phyloP scores from a whole-genome alignment of 768 basidiomycete species.

The Kockovaella imperatae region DNA sequence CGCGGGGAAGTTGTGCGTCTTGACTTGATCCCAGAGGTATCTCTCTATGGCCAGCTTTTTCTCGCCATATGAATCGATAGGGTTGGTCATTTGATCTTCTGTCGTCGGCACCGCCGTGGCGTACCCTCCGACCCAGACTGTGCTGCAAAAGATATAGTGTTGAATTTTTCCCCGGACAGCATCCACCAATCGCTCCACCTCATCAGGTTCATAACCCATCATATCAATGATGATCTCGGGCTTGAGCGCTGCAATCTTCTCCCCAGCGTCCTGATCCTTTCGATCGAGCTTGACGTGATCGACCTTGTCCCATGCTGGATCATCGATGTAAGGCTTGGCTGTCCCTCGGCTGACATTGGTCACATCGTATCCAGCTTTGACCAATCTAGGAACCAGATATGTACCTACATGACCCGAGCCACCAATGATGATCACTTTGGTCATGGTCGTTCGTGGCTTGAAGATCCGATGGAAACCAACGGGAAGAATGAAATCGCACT shows the following conservation, averaged over 20 bases:
- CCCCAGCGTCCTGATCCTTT: conserved; percentile 1
- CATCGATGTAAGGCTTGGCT: conserved; percentile 3
- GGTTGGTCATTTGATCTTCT: not conserved
- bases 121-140: conserved; percentile 8
- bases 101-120: not conserved
- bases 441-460: too few relatives aligned
- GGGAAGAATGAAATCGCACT: too few relatives aligned
- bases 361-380: conserved; percentile 4
- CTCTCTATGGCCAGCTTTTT: conserved; percentile 4
- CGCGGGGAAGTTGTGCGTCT: conserved; percentile 2
- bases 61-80: conserved; percentile 4
- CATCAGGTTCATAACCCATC: conserved; percentile 3
- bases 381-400: conserved; percentile 6
- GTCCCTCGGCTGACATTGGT: conserved; percentile 7
- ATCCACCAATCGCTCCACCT: conserved; percentile 1
- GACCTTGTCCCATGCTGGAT: conserved; percentile 2
- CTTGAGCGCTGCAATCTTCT: conserved; percentile 2
- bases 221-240: conserved; percentile 10
- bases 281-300: conserved; percentile 3
- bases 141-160: conserved; percentile 12
- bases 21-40: conserved; percentile 1
- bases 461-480: too few relatives aligned
- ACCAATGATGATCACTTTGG: conserved; percentile 2
- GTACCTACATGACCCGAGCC: conserved; percentile 6
- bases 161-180: conserved; percentile 4